phyloP scores from a whole-genome alignment of 768 basidiomycete species.

The Roridomyces roridus region DNA sequence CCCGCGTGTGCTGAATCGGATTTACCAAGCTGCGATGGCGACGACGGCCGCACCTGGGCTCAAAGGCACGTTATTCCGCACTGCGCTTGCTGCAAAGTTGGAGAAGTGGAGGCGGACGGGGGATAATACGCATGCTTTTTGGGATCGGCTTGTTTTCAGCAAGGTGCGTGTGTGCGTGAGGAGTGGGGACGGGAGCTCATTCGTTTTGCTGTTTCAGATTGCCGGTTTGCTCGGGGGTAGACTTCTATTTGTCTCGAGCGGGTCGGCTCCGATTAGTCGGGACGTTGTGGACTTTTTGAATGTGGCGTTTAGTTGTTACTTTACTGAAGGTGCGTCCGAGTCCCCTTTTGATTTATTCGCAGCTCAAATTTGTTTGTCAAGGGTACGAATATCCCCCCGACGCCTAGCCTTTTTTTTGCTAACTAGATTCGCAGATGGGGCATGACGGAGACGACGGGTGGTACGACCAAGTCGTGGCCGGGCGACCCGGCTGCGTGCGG shows the following conservation, averaged over 20 bases:
- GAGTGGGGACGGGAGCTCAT: no score
- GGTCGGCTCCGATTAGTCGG: slow-evolving; percentile 87
- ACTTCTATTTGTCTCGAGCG: slow-evolving; percentile 68
- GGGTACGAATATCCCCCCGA: slow-evolving; percentile 41
- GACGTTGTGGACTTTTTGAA: slow-evolving; percentile 93
- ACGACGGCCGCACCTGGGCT: slow-evolving; percentile 74
- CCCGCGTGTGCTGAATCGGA: slow-evolving; percentile 87
- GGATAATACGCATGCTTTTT: slow-evolving; percentile 74
- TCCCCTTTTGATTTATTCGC: background rate
- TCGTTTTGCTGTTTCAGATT: slow-evolving; percentile 50
- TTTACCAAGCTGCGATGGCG: slow-evolving; percentile 84
- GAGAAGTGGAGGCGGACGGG: slow-evolving; percentile 75
- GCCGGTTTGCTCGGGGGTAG: slow-evolving; percentile 85
- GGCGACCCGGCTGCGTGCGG: slow-evolving; percentile 72
- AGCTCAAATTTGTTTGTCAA: slow-evolving; percentile 26
- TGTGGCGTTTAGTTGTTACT: slow-evolving; percentile 76
- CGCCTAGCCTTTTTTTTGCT: background rate
- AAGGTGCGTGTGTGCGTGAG: slow-evolving; percentile 67
- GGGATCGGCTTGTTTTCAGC: slow-evolving; percentile 90
- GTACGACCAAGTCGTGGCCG: slow-evolving; percentile 59
- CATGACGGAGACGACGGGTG: slow-evolving; percentile 86
- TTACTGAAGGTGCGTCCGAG: slow-evolving; percentile 70
- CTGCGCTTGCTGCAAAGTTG: slow-evolving; percentile 79
- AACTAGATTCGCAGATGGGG: slow-evolving; percentile 60
- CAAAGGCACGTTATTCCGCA: slow-evolving; percentile 85